Percentiles rank a stretch among this genome's conserved stretches.
Evolutionary conservation across 106 monocot genomes (phyloP).

Genomic region (Posidonia australis): DNA sequence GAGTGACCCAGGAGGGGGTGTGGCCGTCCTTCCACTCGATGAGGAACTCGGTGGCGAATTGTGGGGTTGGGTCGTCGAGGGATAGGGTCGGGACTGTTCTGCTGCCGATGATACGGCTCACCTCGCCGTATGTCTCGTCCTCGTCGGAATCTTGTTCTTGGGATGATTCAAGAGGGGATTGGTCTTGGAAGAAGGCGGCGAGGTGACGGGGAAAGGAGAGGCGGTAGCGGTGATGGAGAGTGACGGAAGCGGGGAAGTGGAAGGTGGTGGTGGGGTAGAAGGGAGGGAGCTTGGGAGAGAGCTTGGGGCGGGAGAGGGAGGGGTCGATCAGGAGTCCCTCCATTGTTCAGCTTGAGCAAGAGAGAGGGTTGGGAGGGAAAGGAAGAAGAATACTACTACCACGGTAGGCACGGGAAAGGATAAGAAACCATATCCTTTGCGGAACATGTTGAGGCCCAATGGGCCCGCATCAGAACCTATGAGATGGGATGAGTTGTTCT

Average conservation of each 20-base stretch:
- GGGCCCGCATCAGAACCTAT: no score
- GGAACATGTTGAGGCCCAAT: no score
- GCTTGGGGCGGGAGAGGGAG: conserved; percentile 34
- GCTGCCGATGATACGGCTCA: conserved; percentile 62
- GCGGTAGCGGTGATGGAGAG: background rate
- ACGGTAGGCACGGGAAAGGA: background rate
- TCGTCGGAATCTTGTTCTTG: conserved; percentile 2
- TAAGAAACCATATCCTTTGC: conserved; percentile 17
- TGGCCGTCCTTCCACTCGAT: conserved; percentile 82
- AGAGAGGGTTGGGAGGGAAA: background rate
- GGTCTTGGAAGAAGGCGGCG: conserved; percentile 45
- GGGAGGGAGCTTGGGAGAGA: conserved; percentile 7
- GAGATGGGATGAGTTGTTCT: no score
- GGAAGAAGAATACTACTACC: background rate
- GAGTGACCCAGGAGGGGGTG: conserved; percentile 51
- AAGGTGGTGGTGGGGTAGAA: background rate
- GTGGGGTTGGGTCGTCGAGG: conserved; percentile 28
- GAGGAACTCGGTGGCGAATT: conserved; percentile 44
- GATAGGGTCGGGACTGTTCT: conserved; percentile 30
- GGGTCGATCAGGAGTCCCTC: conserved; percentile 34
- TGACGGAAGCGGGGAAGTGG: background rate
- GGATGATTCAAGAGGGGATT: conserved; percentile 13
- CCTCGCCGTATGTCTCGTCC: conserved; percentile 63
- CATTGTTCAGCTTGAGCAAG: conserved; percentile 9
- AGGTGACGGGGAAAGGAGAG: conserved; percentile 1